A percentile compares a stretch with the other conserved stretches of the same genome.
These are phyloP conservation scores for Teratosphaeria nubilosa DNA, from an alignment of 2,329 filamentous ascomycete species.

Conservation along the genomic window DNA sequence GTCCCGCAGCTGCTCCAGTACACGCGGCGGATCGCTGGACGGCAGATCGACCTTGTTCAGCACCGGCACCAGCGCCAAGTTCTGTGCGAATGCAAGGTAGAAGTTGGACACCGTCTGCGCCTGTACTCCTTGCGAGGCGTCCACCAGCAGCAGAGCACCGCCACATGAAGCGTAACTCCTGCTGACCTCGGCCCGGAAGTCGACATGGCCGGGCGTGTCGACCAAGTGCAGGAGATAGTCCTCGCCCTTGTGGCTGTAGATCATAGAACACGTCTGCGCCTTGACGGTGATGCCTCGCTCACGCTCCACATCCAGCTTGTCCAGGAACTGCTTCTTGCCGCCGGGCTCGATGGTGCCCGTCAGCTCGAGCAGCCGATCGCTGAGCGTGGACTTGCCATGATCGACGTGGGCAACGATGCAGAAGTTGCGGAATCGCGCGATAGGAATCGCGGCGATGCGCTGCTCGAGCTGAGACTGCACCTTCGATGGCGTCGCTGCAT, in stretches of 20 bases:
- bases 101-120: slow-evolving; percentile 98
- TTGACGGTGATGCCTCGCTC: slow-evolving; percentile 97
- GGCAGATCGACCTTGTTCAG: slow-evolving; percentile 95
- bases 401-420: slow-evolving; percentile 98
- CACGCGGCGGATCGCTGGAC: slow-evolving; percentile 75
- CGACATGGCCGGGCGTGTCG: slow-evolving; percentile 94
- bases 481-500: slow-evolving; percentile 29
- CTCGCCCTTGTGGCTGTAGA: slow-evolving; percentile 73
- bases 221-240: slow-evolving; percentile 94
- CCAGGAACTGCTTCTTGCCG: slow-evolving; percentile 86
- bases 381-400: slow-evolving; percentile 95
- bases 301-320: slow-evolving; percentile 93
- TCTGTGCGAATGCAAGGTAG: slow-evolving; percentile 90
- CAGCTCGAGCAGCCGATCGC: slow-evolving; percentile 81
- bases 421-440: slow-evolving; percentile 81
- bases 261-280: slow-evolving; percentile 96
- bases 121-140: slow-evolving; percentile 93
- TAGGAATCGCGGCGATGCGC: slow-evolving; percentile 63
- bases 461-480: slow-evolving; percentile 46
- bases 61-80: slow-evolving; percentile 75
- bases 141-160: slow-evolving; percentile 82
- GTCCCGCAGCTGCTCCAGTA: slow-evolving; percentile 73
- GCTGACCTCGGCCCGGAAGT: slow-evolving; percentile 93
- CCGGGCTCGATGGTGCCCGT: slow-evolving; percentile 86
- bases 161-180: slow-evolving; percentile 93